Evolutionary conservation across 371 early-diverging fungal genomes (phyloP).

Genomic region (Mucor sp.): DNA sequence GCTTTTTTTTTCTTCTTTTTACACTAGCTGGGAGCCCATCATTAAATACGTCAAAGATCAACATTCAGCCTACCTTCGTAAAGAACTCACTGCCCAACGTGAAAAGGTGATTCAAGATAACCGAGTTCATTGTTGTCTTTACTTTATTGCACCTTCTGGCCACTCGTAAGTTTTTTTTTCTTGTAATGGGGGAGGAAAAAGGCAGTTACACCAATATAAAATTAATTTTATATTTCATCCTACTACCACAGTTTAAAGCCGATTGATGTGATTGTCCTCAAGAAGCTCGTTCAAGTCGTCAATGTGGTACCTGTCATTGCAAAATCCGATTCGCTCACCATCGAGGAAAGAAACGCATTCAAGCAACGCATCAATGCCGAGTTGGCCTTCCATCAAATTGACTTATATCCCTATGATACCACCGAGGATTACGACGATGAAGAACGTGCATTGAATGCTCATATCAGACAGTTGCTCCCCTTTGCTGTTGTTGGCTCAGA

Average conservation of each 20-base stretch:
- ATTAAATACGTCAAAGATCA: slow-evolving; percentile 93
- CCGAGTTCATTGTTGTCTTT: slow-evolving; percentile 80
- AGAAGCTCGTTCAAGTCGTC: slow-evolving; percentile 69
- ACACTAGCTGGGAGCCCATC: slow-evolving; percentile 90
- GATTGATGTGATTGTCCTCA: slow-evolving; percentile 76
- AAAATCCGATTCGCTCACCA: slow-evolving; percentile 84
- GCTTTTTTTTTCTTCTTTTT: too few relatives aligned
- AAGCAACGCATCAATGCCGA: slow-evolving; percentile 87
- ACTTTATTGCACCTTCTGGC: slow-evolving; percentile 78
- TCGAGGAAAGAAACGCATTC: slow-evolving; percentile 72
- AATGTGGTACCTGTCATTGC: slow-evolving; percentile 91
- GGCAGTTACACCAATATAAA: neutral
- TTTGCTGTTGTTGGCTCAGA: slow-evolving; percentile 90
- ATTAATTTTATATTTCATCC: slow-evolving; percentile 8
- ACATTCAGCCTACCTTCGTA: slow-evolving; percentile 87
- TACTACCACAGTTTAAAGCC: slow-evolving; percentile 64
- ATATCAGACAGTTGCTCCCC: slow-evolving; percentile 75
- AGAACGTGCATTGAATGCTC: slow-evolving; percentile 70
- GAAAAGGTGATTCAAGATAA: slow-evolving; percentile 86
- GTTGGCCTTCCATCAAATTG: slow-evolving; percentile 89
- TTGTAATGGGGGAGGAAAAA: too few relatives aligned
- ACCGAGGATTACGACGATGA: slow-evolving; percentile 77
- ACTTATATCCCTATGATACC: slow-evolving; percentile 84
- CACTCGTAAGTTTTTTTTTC: slow-evolving; percentile 58
- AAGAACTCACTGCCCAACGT: slow-evolving; percentile 83